Evolutionary conservation across 2,329 filamentous ascomycete genomes (phyloP).

Genomic region (Dendrostoma leiphaemia): DNA sequence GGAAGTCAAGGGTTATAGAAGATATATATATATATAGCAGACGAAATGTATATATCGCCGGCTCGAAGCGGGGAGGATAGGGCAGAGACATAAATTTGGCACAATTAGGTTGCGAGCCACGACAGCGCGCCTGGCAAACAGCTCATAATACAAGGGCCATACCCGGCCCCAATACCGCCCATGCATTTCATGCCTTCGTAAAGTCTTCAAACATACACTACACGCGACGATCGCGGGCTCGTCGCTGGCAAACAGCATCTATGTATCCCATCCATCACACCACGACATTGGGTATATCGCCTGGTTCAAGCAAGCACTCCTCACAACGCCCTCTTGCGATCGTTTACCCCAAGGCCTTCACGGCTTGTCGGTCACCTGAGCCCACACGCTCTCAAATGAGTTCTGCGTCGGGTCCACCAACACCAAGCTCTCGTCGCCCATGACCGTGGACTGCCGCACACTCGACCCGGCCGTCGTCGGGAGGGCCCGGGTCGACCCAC

Average conservation of each 20-base stretch:
- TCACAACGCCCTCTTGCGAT: neutral
- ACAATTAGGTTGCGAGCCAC: neutral
- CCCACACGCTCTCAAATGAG: slow-evolving; percentile 69
- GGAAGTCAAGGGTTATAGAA: too few species aligned
- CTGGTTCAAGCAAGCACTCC: neutral
- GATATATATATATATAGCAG: too few species aligned
- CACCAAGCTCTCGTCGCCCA: slow-evolving; percentile 50
- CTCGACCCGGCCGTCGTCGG: slow-evolving; percentile 8
- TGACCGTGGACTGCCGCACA: slow-evolving; percentile 23
- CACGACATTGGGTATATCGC: slow-evolving; percentile 11
- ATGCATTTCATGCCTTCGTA: slow-evolving; percentile 7
- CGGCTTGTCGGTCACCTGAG: slow-evolving; percentile 52
- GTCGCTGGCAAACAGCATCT: neutral
- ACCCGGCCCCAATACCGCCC: neutral
- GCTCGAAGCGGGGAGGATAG: too few species aligned
- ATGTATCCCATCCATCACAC: neutral
- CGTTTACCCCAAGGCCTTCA: slow-evolving; percentile 3
- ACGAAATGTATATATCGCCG: too few species aligned
- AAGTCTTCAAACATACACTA: neutral
- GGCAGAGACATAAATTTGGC: too few species aligned
- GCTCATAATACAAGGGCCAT: neutral
- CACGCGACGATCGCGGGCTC: too few species aligned
- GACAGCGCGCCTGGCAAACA: neutral
- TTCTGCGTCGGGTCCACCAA: slow-evolving; percentile 45
- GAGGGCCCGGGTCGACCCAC: neutral